A percentile compares a stretch with the other conserved stretches of the same genome.
phyloP scores from a whole-genome alignment of 257 asterid genomes.

The Solanum phureja region DNA sequence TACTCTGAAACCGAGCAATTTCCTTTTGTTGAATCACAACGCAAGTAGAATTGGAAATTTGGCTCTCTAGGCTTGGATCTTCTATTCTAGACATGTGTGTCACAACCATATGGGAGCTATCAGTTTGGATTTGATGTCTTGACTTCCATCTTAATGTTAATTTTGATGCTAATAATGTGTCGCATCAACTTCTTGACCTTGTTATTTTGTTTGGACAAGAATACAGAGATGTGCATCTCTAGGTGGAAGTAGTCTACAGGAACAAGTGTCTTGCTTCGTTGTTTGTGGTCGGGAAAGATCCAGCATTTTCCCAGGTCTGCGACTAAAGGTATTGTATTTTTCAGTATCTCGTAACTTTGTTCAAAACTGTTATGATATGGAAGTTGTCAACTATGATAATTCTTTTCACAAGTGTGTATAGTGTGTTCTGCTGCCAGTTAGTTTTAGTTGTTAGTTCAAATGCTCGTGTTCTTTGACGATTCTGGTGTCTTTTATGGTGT shows the following conservation, averaged over 20 bases:
- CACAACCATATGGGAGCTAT: too few relatives aligned
- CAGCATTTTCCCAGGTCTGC: not conserved
- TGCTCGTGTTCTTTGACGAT: too few relatives aligned
- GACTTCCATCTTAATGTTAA: not conserved
- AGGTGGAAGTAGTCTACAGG: not conserved
- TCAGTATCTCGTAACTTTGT: not conserved
- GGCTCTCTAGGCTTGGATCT: too few relatives aligned
- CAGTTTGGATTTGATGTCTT: not conserved
- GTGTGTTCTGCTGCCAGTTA: not conserved
- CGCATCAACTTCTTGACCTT: not conserved
- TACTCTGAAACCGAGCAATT: too few relatives aligned
- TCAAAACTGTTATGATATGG: not conserved
- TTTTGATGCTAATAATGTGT: not conserved
- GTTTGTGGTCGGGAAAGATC: not conserved
- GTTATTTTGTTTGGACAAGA: not conserved
- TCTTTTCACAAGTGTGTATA: not conserved
- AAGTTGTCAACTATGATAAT: not conserved
- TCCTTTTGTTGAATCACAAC: not conserved
- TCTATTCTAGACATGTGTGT: too few relatives aligned
- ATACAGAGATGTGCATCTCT: not conserved
- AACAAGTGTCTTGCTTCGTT: not conserved
- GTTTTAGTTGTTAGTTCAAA: too few relatives aligned
- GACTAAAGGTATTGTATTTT: not conserved
- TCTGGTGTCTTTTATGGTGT: too few relatives aligned
- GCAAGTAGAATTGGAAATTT: not conserved